phyloP scores from a whole-genome alignment of 768 basidiomycete genomes.

The Kwoniella heveanensis region DNA sequence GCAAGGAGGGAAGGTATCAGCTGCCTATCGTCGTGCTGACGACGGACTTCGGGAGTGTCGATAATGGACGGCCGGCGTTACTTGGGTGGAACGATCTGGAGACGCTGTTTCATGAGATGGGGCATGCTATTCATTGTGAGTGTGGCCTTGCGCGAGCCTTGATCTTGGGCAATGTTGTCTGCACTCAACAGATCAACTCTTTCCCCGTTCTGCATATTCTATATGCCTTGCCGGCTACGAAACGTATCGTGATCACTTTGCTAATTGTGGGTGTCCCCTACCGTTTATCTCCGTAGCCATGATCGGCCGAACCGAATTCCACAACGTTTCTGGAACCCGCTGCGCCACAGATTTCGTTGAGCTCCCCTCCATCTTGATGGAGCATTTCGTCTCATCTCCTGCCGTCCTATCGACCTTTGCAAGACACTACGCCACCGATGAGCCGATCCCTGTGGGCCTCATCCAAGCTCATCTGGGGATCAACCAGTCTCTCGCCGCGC shows the following conservation, averaged over 20 bases:
- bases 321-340: constrained; percentile 95
- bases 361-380: constrained; percentile 97
- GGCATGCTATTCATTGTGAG: constrained; percentile 99
- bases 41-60: constrained; percentile 73
- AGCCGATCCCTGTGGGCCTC: constrained; percentile 53
- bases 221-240: too few relatives aligned
- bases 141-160: too few relatives aligned
- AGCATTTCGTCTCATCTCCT: constrained; percentile 88
- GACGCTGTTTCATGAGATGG: constrained; percentile 98
- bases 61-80: constrained; percentile 66
- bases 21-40: constrained; percentile 88
- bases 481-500: constrained; percentile 57
- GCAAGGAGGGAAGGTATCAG: constrained; percentile 73
- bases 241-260: neutral
- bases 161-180: too few relatives aligned
- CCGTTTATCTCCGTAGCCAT: constrained; percentile 66
- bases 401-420: constrained; percentile 71
- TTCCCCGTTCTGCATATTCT: too few relatives aligned
- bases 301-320: constrained; percentile 95
- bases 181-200: too few relatives aligned
- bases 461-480: constrained; percentile 50
- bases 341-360: constrained; percentile 99
- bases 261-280: neutral
- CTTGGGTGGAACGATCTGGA: constrained; percentile 91
- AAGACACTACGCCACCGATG: constrained; percentile 55